phyloP scores from a whole-genome alignment of 2,329 filamentous ascomycete genomes.

The Catunica adiposa region DNA sequence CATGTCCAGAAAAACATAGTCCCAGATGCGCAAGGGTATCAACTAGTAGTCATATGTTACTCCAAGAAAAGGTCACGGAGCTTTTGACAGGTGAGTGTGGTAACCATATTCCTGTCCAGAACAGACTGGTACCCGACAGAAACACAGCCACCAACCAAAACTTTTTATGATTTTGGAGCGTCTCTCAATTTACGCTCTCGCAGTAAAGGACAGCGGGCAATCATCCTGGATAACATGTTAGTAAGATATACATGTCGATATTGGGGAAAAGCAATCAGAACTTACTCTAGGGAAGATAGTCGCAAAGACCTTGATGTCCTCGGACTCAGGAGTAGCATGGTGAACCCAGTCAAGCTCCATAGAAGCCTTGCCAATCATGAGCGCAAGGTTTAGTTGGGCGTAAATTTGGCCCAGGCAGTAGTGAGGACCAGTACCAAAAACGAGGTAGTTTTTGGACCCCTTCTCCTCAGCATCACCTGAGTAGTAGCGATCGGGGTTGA shows the following conservation, averaged over 20 bases:
- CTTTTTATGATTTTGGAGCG: background rate
- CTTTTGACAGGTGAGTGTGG: too few species aligned
- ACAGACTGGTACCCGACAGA: too few species aligned
- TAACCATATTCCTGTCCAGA: too few species aligned
- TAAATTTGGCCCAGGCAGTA: slow-evolving; percentile 94
- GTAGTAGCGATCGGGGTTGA: slow-evolving; percentile 85
- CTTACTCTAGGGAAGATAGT: slow-evolving; percentile 92
- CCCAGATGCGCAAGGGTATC: background rate
- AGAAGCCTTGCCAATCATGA: slow-evolving; percentile 80
- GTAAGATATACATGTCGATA: slow-evolving; percentile 2
- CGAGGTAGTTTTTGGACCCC: slow-evolving; percentile 83
- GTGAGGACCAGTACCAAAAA: slow-evolving; percentile 90
- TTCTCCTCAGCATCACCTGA: slow-evolving; percentile 73
- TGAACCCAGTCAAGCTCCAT: slow-evolving; percentile 82
- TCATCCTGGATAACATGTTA: slow-evolving; percentile 45
- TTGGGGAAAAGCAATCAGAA: slow-evolving; percentile 16
- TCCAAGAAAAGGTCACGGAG: too few species aligned
- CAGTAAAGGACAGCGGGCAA: slow-evolving; percentile 59
- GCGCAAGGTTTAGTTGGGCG: slow-evolving; percentile 72
- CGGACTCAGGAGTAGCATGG: slow-evolving; percentile 62
- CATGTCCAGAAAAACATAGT: background rate
- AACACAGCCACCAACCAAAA: background rate
- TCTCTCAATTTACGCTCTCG: slow-evolving; percentile 17
- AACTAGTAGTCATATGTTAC: too few species aligned
- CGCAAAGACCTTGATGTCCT: slow-evolving; percentile 96